A percentile compares a stretch with the other conserved stretches of the same genome.
Conservation (phyloP, 768 basidiomycete species). For the Pulveroboletus ravenelii region DNA sequence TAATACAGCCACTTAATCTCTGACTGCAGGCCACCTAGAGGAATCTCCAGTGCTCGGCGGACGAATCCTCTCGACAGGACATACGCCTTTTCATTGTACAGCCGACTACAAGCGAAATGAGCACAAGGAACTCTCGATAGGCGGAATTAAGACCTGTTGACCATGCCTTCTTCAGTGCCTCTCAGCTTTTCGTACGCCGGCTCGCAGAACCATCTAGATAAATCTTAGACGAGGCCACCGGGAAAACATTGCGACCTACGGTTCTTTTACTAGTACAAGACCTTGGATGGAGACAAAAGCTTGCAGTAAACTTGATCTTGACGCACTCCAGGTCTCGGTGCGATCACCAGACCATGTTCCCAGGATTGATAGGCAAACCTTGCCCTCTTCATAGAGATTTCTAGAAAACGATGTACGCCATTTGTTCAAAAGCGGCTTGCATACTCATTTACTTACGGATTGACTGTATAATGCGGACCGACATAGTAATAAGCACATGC, state of each 20-base stretch:
- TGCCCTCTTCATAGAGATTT: conserved; percentile 93
- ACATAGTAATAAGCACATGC: background rate
- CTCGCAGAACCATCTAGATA: conserved; percentile 78
- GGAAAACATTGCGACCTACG: conserved; percentile 47
- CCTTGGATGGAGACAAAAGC: conserved; percentile 93
- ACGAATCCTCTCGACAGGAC: conserved; percentile 88
- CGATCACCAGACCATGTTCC: conserved; percentile 91
- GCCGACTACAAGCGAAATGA: conserved; percentile 48
- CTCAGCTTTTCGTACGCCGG: conserved; percentile 91
- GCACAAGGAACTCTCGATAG: background rate
- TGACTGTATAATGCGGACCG: conserved; percentile 37
- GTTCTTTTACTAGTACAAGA: conserved; percentile 87
- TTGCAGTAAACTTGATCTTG: conserved; percentile 83
- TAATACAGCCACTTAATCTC: conserved; percentile 78
- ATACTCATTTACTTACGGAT: conserved; percentile 53
- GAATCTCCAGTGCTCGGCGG: conserved; percentile 80
- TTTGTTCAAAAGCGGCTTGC: background rate
- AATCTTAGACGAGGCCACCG: conserved; percentile 1
- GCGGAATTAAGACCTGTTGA: conserved; percentile 61
- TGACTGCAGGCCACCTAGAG: conserved; percentile 61
- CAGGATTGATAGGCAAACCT: conserved; percentile 87
- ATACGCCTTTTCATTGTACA: conserved; percentile 92
- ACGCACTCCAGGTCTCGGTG: conserved; percentile 82
- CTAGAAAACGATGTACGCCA: conserved; percentile 31
- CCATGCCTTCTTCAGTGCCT: conserved; percentile 83